phyloP scores from a whole-genome alignment of 176 grass and related monocot genomes.

The Rhynchospora pubera region DNA sequence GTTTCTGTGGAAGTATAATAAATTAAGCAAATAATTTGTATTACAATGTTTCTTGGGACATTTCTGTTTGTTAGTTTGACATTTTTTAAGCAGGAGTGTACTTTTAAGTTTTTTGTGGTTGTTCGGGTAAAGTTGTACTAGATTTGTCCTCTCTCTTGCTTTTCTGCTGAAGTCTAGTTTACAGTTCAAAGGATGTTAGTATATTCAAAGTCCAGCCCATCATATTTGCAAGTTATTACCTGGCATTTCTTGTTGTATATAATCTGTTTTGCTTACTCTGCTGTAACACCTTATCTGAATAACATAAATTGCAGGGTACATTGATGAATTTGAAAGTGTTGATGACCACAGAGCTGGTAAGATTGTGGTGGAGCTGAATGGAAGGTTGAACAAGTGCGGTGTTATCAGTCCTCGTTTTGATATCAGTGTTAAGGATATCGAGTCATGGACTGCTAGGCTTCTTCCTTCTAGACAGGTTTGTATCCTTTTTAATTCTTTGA shows the following conservation, averaged over 20 bases:
- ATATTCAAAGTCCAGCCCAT: not conserved
- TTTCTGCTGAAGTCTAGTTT: not conserved
- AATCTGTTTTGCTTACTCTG: not conserved
- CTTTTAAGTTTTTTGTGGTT: not conserved
- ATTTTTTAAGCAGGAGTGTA: not conserved
- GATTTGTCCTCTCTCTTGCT: not conserved
- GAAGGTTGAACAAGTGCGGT: conserved; percentile 22
- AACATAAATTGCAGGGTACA: conserved; percentile 15
- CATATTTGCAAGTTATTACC: not conserved
- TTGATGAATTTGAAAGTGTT: conserved; percentile 20
- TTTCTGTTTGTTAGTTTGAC: not conserved
- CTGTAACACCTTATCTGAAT: not conserved
- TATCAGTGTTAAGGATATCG: conserved; percentile 8
- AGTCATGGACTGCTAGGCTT: conserved; percentile 25
- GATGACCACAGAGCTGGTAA: conserved; percentile 27
- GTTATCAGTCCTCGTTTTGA: conserved; percentile 27
- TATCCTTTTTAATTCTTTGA: not conserved
- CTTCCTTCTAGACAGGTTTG: conserved; percentile 26
- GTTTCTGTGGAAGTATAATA: not conserved
- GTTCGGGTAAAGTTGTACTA: not conserved
- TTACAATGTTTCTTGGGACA: not conserved
- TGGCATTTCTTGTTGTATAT: not conserved
- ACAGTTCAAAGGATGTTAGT: not conserved
- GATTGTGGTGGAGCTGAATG: conserved; percentile 24
- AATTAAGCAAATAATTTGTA: not conserved